A percentile compares a stretch with the other conserved stretches of the same genome.
Evolutionary conservation across 495 filamentous ascomycete species (phyloP).

Genomic region (Oidiodendron maius): DNA sequence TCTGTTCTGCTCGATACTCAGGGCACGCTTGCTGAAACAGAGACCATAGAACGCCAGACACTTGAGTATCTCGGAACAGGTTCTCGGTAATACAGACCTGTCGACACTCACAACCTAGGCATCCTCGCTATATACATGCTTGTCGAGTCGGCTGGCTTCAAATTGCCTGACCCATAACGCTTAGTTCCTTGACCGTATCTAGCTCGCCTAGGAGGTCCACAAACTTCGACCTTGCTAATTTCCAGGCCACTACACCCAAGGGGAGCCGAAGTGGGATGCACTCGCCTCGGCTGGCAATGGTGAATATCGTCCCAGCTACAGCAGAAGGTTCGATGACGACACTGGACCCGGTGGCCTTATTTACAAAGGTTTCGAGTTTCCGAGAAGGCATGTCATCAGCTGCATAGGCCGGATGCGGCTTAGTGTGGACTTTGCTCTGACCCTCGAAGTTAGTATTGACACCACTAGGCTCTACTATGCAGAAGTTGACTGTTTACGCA

Average conservation of each 20-base stretch:
- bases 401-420: slow-evolving; percentile 30
- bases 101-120: no score
- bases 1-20: no score
- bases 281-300: slow-evolving; percentile 27
- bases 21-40: no score
- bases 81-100: no score
- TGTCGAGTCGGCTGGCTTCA: slow-evolving; percentile 2
- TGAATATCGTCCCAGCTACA: slow-evolving; percentile 33
- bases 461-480: slow-evolving; percentile 43
- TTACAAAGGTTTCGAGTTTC: slow-evolving; percentile 28
- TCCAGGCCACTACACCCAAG: slow-evolving; percentile 37
- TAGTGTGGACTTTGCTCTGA: slow-evolving; percentile 20
- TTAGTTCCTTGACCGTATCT: slow-evolving; percentile 30
- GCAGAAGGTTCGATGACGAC: slow-evolving; percentile 30
- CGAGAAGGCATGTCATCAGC: slow-evolving; percentile 30
- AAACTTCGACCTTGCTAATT: slow-evolving; percentile 28
- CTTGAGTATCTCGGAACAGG: no score
- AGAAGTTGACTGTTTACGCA: slow-evolving; percentile 34
- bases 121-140: no score
- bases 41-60: no score
- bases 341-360: slow-evolving; percentile 23
- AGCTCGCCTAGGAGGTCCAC: slow-evolving; percentile 27
- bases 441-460: slow-evolving; percentile 40
- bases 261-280: slow-evolving; percentile 38
- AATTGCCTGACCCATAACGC: slow-evolving; percentile 11